These are phyloP conservation scores for Pyrenophora tritici-repentis DNA, from an alignment of 2,329 filamentous ascomycete genomes.

Conservation along the genomic window DNA sequence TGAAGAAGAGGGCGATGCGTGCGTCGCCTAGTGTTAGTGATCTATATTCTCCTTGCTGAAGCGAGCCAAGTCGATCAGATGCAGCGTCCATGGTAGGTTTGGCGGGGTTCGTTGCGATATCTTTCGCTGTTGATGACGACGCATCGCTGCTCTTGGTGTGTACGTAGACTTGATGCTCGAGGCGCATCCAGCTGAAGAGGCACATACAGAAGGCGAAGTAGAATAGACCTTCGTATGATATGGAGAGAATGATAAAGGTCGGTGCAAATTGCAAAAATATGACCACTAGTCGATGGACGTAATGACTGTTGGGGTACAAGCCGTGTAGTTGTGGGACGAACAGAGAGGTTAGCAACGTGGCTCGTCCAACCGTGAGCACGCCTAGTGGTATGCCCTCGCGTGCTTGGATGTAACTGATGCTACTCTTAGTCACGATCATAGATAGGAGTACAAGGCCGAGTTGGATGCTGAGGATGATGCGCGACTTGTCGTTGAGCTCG, in stretches of 20 bases:
- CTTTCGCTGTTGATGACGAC: conserved; percentile 14
- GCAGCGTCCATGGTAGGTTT: conserved; percentile 49
- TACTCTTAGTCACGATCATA: conserved; percentile 85
- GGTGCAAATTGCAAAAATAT: conserved; percentile 93
- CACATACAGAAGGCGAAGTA: conserved; percentile 87
- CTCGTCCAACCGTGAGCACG: conserved; percentile 86
- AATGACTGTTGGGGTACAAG: conserved; percentile 79
- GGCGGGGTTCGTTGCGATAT: conserved; percentile 32
- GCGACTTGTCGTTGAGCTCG: conserved; percentile 56
- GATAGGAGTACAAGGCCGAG: conserved; percentile 79
- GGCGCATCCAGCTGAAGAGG: conserved; percentile 85
- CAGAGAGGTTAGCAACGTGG: conserved; percentile 75
- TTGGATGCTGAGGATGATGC: conserved; percentile 69
- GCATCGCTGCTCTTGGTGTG: conserved; percentile 22
- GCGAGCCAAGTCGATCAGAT: conserved; percentile 34
- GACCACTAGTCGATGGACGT: conserved; percentile 84
- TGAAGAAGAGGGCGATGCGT: conserved; percentile 90
- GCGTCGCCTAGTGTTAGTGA: conserved; percentile 80
- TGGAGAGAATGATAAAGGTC: conserved; percentile 92
- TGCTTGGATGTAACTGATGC: conserved; percentile 80
- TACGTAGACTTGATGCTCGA: conserved; percentile 78
- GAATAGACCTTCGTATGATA: conserved; percentile 96
- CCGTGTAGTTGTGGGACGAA: conserved; percentile 81
- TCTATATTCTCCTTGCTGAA: conserved; percentile 57
- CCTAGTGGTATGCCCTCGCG: conserved; percentile 83